These are phyloP conservation scores for Bertia moriformis DNA, from an alignment of 2,329 filamentous ascomycete genomes.

Conservation along the genomic window DNA sequence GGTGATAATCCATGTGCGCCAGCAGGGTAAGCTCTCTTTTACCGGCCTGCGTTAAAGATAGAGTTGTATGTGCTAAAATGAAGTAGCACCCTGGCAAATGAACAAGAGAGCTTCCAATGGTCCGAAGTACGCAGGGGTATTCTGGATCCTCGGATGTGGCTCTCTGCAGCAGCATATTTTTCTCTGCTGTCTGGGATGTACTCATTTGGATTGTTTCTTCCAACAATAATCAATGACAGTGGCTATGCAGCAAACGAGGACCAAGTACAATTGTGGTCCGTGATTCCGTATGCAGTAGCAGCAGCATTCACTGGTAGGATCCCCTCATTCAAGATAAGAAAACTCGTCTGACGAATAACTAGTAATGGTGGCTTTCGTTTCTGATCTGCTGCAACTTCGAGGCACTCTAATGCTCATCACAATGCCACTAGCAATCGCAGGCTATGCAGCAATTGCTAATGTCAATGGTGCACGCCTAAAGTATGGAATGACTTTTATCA, in stretches of 20 bases:
- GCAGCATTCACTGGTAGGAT: slow-evolving; percentile 33
- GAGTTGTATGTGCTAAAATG: not conserved
- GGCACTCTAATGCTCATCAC: slow-evolving; percentile 48
- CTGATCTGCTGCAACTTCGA: slow-evolving; percentile 42
- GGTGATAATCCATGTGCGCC: slow-evolving; percentile 15
- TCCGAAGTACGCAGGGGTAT: slow-evolving; percentile 47
- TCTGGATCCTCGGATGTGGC: slow-evolving; percentile 45
- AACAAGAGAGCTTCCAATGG: slow-evolving; percentile 38
- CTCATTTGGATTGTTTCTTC: slow-evolving; percentile 50
- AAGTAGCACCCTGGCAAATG: slow-evolving; percentile 8
- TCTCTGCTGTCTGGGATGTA: slow-evolving; percentile 42
- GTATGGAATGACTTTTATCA: slow-evolving; percentile 54
- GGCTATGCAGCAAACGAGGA: slow-evolving; percentile 36
- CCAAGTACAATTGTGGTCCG: slow-evolving; percentile 45
- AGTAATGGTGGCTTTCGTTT: slow-evolving; percentile 39
- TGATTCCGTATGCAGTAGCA: slow-evolving; percentile 48
- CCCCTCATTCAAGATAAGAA: slow-evolving; percentile 1
- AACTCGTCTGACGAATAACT: slow-evolving; percentile 1
- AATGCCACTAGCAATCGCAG: slow-evolving; percentile 47
- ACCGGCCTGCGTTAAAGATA: not conserved
- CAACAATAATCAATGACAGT: slow-evolving; percentile 47
- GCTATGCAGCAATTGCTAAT: slow-evolving; percentile 49
- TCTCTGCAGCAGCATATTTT: slow-evolving; percentile 47
- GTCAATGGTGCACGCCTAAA: slow-evolving; percentile 32
- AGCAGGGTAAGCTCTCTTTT: slow-evolving; percentile 9